Base-by-base conservation (phyloP, 2,329 filamentous ascomycete genomes). In the Diaporthe sp. region DNA sequence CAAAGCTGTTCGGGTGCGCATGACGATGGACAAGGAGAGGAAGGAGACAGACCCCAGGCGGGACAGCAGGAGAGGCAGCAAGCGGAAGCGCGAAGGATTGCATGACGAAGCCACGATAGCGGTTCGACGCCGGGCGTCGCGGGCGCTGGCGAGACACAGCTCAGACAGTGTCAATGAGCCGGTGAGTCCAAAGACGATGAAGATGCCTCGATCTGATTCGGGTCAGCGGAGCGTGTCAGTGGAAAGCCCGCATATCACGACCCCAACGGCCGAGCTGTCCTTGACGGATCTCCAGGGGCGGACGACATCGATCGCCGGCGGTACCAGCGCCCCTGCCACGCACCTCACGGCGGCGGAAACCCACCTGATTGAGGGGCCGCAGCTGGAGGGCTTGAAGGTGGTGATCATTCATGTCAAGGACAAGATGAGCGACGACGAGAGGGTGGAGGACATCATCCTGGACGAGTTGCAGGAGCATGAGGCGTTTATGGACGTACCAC, bases 401-500 rank as follows among this genome's bases (percentile, higher is more conserved):
- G 92, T 98, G 68, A 91, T 98, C 73, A 98, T 98, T 51, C 97
- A 99, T 82, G 91, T 98, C 81, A 99, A 99, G 83, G 96, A 98
- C 78, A 93, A 90, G 31, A 86, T 98, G 73, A 87, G 88, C 12
- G 95, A 98, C 81, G 94, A 92, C 0, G 90, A 91, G 37, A 83
- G 86, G 65, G 91, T 89, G 2, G 90, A 87, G 49, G 91, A 94
- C 4, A 88, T 85, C 2, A 98, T 98, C 49, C 80, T 97, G 31
- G 81, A 87, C 76, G 91, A 98, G 82, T 84, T 98, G 68, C 82
- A 85, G 25, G 90, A 91, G 37, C 88, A 94, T 76, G 94, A 96
- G 76, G 84, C 87, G 17, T 68, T 72, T 4, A 62, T 75, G 72
- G 90, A 91, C 17, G 89, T 86, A 12, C 88, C 89, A 61, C 83